Conservation (phyloP, 306 rosid species). For the Vicia sativa region DNA sequence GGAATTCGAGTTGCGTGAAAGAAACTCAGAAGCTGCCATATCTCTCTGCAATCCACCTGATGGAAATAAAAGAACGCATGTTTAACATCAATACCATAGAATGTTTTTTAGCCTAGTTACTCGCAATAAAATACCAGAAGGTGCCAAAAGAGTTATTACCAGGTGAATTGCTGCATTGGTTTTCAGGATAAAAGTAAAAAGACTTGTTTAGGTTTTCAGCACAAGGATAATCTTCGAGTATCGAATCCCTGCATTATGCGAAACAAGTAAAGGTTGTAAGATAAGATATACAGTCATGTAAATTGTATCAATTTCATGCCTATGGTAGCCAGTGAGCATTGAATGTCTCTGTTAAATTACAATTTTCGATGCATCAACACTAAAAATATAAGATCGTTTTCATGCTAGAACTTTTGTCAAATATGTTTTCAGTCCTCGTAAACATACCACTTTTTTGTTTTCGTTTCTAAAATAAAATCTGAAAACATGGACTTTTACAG, state of each 20-base stretch:
- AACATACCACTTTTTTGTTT: not conserved
- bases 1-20: conserved; percentile 42
- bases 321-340: conserved; percentile 49
- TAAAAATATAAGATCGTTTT: conserved; percentile 27
- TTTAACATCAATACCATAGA: conserved; percentile 31
- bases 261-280: conserved; percentile 40
- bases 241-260: conserved; percentile 62
- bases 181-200: conserved; percentile 51
- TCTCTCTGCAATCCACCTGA: conserved; percentile 45
- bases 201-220: conserved; percentile 46
- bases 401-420: conserved; percentile 6
- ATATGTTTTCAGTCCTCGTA: not conserved
- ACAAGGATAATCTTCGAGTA: conserved; percentile 58
- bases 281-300: conserved; percentile 1
- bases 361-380: conserved; percentile 25
- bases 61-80: conserved; percentile 43
- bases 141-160: conserved; percentile 35
- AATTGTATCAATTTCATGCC: conserved; percentile 26
- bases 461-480: too few relatives aligned
- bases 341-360: conserved; percentile 45
- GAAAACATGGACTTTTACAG: not conserved
- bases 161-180: conserved; percentile 40
- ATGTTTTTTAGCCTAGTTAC: conserved; percentile 28
- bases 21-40: conserved; percentile 36
- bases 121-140: conserved; percentile 13